Evolutionary conservation across 2,329 filamentous ascomycete genomes (phyloP).

Genomic region (Talaromyces sp.): DNA sequence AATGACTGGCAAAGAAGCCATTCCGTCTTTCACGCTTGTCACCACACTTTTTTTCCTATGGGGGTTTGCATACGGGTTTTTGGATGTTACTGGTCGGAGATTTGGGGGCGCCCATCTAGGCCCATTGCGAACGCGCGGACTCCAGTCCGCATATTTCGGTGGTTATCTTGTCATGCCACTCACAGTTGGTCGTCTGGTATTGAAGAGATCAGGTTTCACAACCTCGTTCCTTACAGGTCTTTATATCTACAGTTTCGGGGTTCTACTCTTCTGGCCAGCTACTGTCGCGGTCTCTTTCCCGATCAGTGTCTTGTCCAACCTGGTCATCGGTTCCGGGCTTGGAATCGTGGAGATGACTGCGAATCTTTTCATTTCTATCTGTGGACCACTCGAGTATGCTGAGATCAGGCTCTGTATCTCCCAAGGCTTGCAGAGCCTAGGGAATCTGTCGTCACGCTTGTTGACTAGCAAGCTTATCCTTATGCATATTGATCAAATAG

Average conservation of each 20-base stretch:
- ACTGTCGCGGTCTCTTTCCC: background rate
- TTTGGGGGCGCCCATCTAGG: background rate
- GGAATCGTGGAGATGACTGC: slow-evolving; percentile 6
- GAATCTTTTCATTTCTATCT: slow-evolving; percentile 1
- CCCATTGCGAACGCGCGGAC: background rate
- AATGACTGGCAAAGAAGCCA: background rate
- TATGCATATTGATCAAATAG: slow-evolving; percentile 42
- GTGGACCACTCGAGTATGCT: slow-evolving; percentile 7
- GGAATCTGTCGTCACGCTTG: slow-evolving; percentile 54
- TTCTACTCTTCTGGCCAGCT: slow-evolving; percentile 6
- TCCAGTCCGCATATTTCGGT: background rate
- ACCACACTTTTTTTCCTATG: slow-evolving; percentile 1
- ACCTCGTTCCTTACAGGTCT: slow-evolving; percentile 6
- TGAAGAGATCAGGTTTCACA: slow-evolving; percentile 4
- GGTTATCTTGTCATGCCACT: slow-evolving; percentile 3
- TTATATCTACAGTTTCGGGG: slow-evolving; percentile 4
- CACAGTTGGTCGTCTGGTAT: background rate
- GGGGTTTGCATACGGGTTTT: slow-evolving; percentile 2
- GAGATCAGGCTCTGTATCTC: slow-evolving; percentile 44
- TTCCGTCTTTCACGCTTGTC: background rate
- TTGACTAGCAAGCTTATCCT: slow-evolving; percentile 56
- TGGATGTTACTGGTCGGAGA: background rate
- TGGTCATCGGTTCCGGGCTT: slow-evolving; percentile 9
- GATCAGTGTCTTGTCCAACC: background rate
- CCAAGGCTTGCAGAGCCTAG: slow-evolving; percentile 51